Evolutionary conservation across 495 filamentous ascomycete species (phyloP), one percentile per base, ranked within the genome.

Genomic region (Aeminium ludgeri): DNA sequence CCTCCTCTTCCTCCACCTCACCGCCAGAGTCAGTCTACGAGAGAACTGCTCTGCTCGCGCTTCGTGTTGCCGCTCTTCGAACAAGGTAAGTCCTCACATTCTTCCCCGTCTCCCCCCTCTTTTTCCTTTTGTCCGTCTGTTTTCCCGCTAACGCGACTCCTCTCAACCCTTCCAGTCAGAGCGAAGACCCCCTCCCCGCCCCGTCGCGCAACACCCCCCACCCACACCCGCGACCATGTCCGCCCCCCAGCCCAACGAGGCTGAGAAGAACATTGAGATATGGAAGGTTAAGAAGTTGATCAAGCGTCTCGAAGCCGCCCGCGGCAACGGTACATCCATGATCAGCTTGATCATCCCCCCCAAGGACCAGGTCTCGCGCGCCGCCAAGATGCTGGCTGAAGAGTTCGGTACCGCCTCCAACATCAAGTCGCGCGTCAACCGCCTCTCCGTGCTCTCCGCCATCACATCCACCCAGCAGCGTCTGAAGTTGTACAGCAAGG

Each of bases 371-470:
- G 73, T 97, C 37, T 95, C 91, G 10, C 76, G 89, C 45, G 83
- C 84, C 29, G 84, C 91, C 30, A 94, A 93, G 71, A 97, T 97
- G 89, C 78, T 97, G 74, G 89, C 89, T 64, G 89, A 97, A 94
- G 50, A 53, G 44, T 53, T 49, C 16, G 89, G 89, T 55, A 97
- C 89, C 40, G 91, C 89, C 15, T 94, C 86, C 46, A 97, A 97
- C 62, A 97, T 97, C 65, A 97, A 97, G 63, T 97, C 89, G 29
- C 86, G 89, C 55, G 89, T 97, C 64, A 97, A 97, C 59, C 81
- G 89, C 55, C 82, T 93, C 48, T 97, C 89, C 17, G 89, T 97
- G 30, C 68, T 97, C 31, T 94, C 86, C 7, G 89, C 89, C 55
- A 97, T 97, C 60, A 97, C 89, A 10, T 96, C 91, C 31, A 97